Evolutionary conservation across 345 rosid genomes (phyloP), one percentile per base, ranked within the genome.

Genomic region (Conringia planisiliqua): DNA sequence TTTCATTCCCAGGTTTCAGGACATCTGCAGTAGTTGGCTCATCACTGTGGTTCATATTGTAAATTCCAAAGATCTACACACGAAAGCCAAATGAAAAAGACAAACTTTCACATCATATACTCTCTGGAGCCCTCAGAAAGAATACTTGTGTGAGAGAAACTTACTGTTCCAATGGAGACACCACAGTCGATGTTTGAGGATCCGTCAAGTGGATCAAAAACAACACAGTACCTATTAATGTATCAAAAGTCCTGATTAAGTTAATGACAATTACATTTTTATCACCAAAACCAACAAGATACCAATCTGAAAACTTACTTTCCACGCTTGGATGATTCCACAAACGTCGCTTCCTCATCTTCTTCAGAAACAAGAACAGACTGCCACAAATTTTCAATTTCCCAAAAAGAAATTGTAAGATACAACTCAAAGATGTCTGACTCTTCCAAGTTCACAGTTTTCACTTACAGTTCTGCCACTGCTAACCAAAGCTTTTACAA

Each of bases 141-240:
- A n/a, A 72, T 30, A 59, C 64, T 20, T 30, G 20, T 29, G 68
- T 48, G 50, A 50, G 69, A 62, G 65, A 42, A 54, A 24, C 81
- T 55, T 86, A 94, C 98, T 10, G 99, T 92, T 82, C 99, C 99
- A 81, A 95, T 95, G 52, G 97, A 89, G 67, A 95, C 99, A 24
- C 92, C 99, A 59, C 99, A 95, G 72, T 95, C 97, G 32, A 95
- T 95, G 84, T 95, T 95, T 44, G 99, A 95, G 43, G 97, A 95
- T 33, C 99, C 99, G 83, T 92, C 99, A 83, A 95, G 83, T 9
- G 99, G 98, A 89, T 95, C 99, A 62, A 95, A 95, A 75, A 85
- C 94, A 82, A 92, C 98, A 77, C 92, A 86, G 73, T 95, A 95
- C 85, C 97, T 92, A 83, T 72, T 47, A 14, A 9, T 13, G 26